Base-by-base conservation (phyloP, 163 green algal genomes). In the Picocystis sp. region DNA sequence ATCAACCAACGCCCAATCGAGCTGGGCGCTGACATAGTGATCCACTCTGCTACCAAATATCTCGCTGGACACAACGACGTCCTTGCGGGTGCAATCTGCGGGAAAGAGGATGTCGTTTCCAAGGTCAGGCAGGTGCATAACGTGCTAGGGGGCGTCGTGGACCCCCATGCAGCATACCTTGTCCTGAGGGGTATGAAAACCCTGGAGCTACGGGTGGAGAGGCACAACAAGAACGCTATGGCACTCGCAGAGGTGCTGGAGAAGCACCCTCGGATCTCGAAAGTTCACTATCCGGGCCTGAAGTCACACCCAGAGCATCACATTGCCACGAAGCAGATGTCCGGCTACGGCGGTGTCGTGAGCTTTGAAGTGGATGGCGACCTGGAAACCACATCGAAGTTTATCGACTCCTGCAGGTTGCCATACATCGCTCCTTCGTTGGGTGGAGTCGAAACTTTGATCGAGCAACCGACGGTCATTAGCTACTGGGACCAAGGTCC, bases 21-120 rank as follows among this genome's bases (percentile, higher is more conserved):
- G 5, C 69, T 93, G 11, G 92, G 92, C 8, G 92, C 91, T 3
- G 92, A 98, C 67, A 66, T 99, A n/a, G 92, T 99, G 10, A 79
- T 99, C 29, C 89, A 97, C 71, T 93, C 77, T 0, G 91, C 78
- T 29, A 98, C 92, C 50, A 99, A 99, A 72, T 99, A 98, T 71
- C 68, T 98, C 25, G 87, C 76, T 1, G 92, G 91, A 22, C 92
- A 99, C 79, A 97, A 98, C 65, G 92, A 98, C 53, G 86, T 97
- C 25, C 73, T 96, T 55, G 67, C 50, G n/a, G 67, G 67, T 11
- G 43, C 50, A n/a, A 47, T 76, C 14, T 71, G 57, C 44, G 67
- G 67, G 22, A 57, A 43, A 25, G 62, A 52, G 43, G 56, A 73
- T 21, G 14, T 57, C 9, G 53, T 77, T 14, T 49, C 21, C 14